Conservation (phyloP, 2,329 filamentous ascomycete genomes). For the Cladosporium austrohemisphaericum region DNA sequence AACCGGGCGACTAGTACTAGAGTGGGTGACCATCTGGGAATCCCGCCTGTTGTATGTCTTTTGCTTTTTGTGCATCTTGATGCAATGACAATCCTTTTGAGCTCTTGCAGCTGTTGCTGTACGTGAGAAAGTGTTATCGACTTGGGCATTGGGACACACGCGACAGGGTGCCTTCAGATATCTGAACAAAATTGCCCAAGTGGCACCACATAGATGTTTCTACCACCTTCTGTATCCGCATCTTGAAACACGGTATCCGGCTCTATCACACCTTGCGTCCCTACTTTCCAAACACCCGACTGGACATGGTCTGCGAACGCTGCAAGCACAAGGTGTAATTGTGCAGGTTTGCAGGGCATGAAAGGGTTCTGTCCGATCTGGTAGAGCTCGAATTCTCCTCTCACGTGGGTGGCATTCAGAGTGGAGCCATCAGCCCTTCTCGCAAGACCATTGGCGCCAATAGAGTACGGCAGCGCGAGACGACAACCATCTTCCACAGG, state of each 20-base stretch:
- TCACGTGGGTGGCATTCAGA: neutral
- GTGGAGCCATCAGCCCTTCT: neutral
- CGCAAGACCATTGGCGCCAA: neutral
- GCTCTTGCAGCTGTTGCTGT: too few species aligned
- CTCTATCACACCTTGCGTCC: neutral
- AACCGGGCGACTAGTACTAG: too few species aligned
- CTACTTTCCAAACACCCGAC: conserved; percentile 26
- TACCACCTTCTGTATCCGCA: neutral
- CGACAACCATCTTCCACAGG: neutral
- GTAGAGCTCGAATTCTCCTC: neutral
- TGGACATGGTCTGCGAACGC: conserved; percentile 12
- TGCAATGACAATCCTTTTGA: too few species aligned
- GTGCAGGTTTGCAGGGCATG: neutral
- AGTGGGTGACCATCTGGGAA: too few species aligned
- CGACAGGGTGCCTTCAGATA: too few species aligned
- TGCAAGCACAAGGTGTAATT: neutral
- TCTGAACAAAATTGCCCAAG: too few species aligned
- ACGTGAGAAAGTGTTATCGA: too few species aligned
- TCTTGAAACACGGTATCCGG: neutral
- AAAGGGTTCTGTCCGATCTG: neutral
- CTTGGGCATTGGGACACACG: too few species aligned
- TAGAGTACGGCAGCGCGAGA: neutral
- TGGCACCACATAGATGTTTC: neutral
- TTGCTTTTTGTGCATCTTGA: too few species aligned
- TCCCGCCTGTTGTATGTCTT: too few species aligned